phyloP scores from a whole-genome alignment of 2,329 filamentous ascomycete species.

The Diaporthe eres region DNA sequence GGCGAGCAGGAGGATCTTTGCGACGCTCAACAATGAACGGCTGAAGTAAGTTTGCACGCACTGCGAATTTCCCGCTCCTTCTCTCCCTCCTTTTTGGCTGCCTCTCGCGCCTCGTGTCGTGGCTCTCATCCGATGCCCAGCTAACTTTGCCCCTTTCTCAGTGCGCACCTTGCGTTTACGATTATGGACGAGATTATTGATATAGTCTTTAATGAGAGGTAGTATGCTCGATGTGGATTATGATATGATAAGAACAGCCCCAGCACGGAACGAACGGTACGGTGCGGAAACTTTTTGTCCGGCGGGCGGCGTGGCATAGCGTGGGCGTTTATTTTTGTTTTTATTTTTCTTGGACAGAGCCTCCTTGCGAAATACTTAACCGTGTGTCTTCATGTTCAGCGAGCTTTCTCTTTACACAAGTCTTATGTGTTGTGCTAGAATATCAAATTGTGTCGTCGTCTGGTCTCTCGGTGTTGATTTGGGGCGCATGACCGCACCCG shows the following conservation, averaged over 20 bases:
- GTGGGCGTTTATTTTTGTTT: conserved; percentile 44
- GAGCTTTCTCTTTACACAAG: neutral
- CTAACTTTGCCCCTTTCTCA: conserved; percentile 47
- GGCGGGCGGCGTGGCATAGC: conserved; percentile 45
- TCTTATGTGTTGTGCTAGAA: neutral
- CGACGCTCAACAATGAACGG: conserved; percentile 89
- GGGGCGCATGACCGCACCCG: neutral
- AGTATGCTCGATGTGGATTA: conserved; percentile 27
- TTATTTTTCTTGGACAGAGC: conserved; percentile 21
- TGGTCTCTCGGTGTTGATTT: neutral
- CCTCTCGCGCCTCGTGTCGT: neutral
- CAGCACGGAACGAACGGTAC: conserved; percentile 18
- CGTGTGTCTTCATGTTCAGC: neutral
- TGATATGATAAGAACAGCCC: neutral
- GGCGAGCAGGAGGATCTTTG: conserved; percentile 89
- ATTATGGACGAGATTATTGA: conserved; percentile 79
- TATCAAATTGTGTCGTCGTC: neutral
- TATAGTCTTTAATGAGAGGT: conserved; percentile 70
- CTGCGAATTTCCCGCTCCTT: neutral
- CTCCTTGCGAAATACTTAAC: neutral
- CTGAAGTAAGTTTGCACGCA: conserved; percentile 78
- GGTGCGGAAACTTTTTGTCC: conserved; percentile 2
- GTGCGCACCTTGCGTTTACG: conserved; percentile 78
- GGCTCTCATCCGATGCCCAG: conserved; percentile 13
- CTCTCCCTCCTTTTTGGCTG: neutral